Percentiles rank a stretch among this genome's conserved stretches.
Conservation (phyloP, 495 filamentous ascomycete species). For the Talaromyces borbonicus region DNA sequence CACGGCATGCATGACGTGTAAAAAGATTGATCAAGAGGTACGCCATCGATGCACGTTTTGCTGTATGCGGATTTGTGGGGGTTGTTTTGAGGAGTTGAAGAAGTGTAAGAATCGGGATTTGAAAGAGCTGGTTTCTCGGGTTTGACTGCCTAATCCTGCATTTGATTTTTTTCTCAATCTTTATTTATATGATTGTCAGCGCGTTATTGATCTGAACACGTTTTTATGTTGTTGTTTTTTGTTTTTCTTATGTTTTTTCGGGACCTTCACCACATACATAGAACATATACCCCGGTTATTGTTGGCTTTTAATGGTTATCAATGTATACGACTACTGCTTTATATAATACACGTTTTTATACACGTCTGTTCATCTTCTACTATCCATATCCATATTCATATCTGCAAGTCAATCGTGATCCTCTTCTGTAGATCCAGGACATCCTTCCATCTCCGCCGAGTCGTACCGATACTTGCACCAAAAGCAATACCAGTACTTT, state of each 20-base stretch:
- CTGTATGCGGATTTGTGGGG: constrained; percentile 35
- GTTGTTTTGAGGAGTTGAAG: constrained; percentile 30
- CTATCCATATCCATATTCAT: background rate
- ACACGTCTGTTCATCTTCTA: background rate
- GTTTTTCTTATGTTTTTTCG: too few species aligned
- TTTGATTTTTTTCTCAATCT: constrained; percentile 7
- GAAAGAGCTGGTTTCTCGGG: constrained; percentile 20
- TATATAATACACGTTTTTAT: background rate
- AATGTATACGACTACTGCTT: too few species aligned
- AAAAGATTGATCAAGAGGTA: constrained; percentile 31
- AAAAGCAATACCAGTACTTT: constrained; percentile 81
- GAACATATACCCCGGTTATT: constrained; percentile 13
- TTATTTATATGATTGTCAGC: background rate
- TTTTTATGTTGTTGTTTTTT: too few species aligned
- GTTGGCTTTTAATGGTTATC: too few species aligned
- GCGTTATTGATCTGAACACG: too few species aligned
- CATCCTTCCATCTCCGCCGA: constrained; percentile 68
- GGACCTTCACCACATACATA: too few species aligned
- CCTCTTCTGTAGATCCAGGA: constrained; percentile 82
- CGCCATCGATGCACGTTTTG: constrained; percentile 41
- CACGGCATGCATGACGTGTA: constrained; percentile 42
- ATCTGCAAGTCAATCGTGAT: constrained; percentile 57
- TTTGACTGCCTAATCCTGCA: constrained; percentile 5
- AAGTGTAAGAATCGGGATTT: constrained; percentile 28
- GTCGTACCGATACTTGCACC: constrained; percentile 83